Conservation (phyloP, 1,284 basidiomycete genomes). For the Austroboletus olivaceoglutinosus region DNA sequence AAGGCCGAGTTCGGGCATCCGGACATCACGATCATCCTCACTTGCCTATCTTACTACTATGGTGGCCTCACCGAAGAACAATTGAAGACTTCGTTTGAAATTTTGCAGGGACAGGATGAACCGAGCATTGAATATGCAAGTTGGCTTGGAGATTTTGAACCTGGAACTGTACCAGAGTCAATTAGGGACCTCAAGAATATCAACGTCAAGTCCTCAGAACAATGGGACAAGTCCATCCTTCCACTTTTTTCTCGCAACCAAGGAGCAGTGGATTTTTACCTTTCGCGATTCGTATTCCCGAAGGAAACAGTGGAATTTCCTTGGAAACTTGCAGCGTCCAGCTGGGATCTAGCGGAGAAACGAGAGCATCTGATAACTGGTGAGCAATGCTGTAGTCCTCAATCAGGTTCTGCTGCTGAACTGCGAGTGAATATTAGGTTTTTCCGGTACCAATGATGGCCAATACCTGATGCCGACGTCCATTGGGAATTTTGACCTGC, state of each 20-base stretch:
- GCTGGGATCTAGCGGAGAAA: slow-evolving; percentile 48
- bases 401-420: not conserved
- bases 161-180: slow-evolving; percentile 21
- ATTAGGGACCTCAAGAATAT: slow-evolving; percentile 23
- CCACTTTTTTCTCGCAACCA: slow-evolving; percentile 39
- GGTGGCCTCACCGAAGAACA: slow-evolving; percentile 41
- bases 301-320: slow-evolving; percentile 43
- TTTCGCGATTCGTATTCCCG: slow-evolving; percentile 32
- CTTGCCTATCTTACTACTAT: slow-evolving; percentile 51
- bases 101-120: slow-evolving; percentile 42
- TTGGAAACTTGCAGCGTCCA: slow-evolving; percentile 43
- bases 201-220: slow-evolving; percentile 40
- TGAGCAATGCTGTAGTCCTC: not conserved
- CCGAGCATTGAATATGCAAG: slow-evolving; percentile 40
- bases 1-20: slow-evolving; percentile 55
- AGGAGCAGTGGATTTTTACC: slow-evolving; percentile 47
- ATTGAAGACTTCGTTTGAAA: slow-evolving; percentile 37
- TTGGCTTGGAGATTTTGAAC: slow-evolving; percentile 34
- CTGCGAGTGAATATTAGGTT: not conserved
- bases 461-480: slow-evolving; percentile 4
- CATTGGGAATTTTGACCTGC: slow-evolving; percentile 12
- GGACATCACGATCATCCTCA: slow-evolving; percentile 46
- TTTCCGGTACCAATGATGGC: slow-evolving; percentile 10
- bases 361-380: not conserved
- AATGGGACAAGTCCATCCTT: slow-evolving; percentile 29